Evolutionary conservation across 108 stramenopile genomes (phyloP).

Genomic region (Cylindrotheca closterium): DNA sequence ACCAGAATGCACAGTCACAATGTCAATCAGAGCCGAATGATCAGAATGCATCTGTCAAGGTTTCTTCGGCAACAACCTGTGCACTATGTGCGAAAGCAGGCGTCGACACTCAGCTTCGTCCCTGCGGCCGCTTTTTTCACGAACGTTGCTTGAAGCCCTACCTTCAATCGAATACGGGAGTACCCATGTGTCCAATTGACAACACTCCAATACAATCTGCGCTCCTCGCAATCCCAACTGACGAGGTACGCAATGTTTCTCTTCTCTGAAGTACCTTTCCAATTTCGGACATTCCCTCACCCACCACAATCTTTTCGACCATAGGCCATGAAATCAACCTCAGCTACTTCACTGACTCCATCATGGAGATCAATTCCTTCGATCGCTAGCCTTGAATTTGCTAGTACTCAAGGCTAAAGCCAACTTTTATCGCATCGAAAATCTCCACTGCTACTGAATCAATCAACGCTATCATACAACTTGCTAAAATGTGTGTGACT

Average conservation of each 20-base stretch:
- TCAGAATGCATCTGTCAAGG: conserved; percentile 55
- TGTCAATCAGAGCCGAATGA: conserved; percentile 10
- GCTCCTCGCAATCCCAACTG: conserved; percentile 78
- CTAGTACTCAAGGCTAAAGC: no score
- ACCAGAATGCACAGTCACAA: neutral
- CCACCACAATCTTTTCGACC: neutral
- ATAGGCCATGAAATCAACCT: no score
- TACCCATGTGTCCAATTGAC: conserved; percentile 81
- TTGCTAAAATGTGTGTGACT: no score
- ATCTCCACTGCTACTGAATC: no score
- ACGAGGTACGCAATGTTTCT: conserved; percentile 37
- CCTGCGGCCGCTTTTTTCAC: conserved; percentile 92
- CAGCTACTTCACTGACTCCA: no score
- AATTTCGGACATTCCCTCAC: neutral
- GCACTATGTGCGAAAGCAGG: conserved; percentile 66
- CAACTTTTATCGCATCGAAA: no score
- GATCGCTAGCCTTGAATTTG: no score
- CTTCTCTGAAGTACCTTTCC: neutral
- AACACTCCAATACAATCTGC: conserved; percentile 77
- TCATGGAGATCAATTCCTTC: neutral
- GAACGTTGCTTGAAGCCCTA: conserved; percentile 85
- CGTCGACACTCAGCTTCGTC: conserved; percentile 89
- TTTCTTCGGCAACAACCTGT: conserved; percentile 77
- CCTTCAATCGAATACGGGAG: conserved; percentile 63
- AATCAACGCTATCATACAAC: no score